Evolutionary conservation across 164 flowering plant genomes (phyloP), one percentile per base, ranked within the genome.

Genomic region (Pachysandra terminalis): DNA sequence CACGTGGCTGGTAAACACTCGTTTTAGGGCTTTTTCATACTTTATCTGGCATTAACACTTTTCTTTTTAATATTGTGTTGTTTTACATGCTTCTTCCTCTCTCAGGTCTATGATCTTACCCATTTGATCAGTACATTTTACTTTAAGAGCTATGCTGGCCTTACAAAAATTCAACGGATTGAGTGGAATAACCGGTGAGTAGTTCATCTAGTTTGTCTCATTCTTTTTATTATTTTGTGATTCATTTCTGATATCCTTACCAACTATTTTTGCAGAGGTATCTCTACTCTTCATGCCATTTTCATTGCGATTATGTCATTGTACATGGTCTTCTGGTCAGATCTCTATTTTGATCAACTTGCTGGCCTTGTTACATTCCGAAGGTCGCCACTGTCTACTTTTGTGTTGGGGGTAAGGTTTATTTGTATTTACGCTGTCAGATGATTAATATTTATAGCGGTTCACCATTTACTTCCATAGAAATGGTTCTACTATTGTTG

Each of bases 151-250:
- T 95, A 92, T 69, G 53, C 72, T 57, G 81, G 83, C 48, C 97
- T 95, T 65, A 86, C 86, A 9, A 90, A 84, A 81, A 72, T 83
- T 23, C 91, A 95, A 71, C 82, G 86, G 26, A 68, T 82, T 59
- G 98, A 95, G 71, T 95, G 98, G 98, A 89, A 87, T 73, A 95
- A 89, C 40, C 85, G 98, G 98, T 89, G 55, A 74, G 83, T 74
- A 58, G 28, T 19, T 59, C 1, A 69, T 64, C 19, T 26, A 0
- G 13, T 37, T 65, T 71, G n/a, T 23, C 59, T 51, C 25, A 23
- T 22, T 5, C 23, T 17, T 54, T 65, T 61, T 10, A 54, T 51
- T 6, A 19, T 55, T 66, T 26, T 19, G 5, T 59, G 16, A 55
- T 32, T 40, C 56, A 12, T 24, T 68, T 67, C 40, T 66, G 45